These are phyloP conservation scores for Falciphora oryzae DNA, from an alignment of 2,329 filamentous ascomycete genomes.

Conservation along the genomic window DNA sequence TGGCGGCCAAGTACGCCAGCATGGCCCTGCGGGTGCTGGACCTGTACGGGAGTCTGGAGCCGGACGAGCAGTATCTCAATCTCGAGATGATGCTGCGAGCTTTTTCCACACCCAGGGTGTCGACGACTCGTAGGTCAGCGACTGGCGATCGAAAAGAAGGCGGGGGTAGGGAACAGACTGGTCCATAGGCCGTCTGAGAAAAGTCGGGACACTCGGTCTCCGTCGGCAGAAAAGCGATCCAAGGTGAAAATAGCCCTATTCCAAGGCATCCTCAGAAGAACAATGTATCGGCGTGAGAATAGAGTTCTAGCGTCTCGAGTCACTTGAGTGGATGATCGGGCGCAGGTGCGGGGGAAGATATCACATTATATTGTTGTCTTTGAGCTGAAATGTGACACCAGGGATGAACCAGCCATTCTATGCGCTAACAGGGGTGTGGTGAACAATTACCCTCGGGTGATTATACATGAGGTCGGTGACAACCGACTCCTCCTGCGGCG, in stretches of 20 bases:
- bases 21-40: conserved; percentile 24
- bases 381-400: background rate
- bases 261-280: no score
- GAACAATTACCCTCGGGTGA: background rate
- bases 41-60: conserved; percentile 5
- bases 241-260: no score
- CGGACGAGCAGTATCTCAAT: conserved; percentile 24
- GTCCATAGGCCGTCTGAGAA: no score
- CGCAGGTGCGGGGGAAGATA: background rate
- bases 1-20: conserved; percentile 23
- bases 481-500: background rate
- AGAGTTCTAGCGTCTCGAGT: no score
- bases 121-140: background rate
- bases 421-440: background rate
- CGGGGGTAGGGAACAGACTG: no score
- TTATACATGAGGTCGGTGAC: background rate
- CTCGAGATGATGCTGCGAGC: background rate
- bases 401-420: background rate
- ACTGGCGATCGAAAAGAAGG: background rate
- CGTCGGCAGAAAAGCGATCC: no score
- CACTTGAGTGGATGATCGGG: background rate
- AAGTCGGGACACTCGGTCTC: no score
- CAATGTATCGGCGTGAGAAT: no score
- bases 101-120: background rate
- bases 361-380: background rate